These are phyloP conservation scores for Theobroma grandiflorum DNA, from an alignment of 441 rosid genomes.

Conservation along the genomic window DNA sequence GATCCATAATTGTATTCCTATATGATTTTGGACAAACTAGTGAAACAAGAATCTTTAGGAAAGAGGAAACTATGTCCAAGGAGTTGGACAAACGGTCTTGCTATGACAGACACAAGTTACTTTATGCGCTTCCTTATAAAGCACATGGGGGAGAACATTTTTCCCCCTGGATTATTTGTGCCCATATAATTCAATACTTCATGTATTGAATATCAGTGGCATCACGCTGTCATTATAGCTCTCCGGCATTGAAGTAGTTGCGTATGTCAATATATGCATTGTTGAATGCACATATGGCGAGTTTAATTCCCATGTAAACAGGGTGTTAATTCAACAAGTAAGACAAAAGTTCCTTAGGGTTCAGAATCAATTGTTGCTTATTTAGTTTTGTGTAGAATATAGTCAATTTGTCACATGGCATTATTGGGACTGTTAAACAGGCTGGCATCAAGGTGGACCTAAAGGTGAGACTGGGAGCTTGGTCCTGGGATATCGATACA, in stretches of 20 bases:
- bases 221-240: neutral
- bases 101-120: too few relatives aligned
- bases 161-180: too few relatives aligned
- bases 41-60: neutral
- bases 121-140: too few relatives aligned
- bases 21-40: neutral
- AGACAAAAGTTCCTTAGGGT: too few relatives aligned
- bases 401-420: neutral
- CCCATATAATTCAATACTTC: too few relatives aligned
- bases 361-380: neutral
- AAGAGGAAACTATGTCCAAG: neutral
- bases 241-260: neutral
- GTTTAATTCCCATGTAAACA: neutral
- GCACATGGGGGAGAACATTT: too few relatives aligned
- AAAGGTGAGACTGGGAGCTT: conserved; percentile 48
- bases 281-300: neutral
- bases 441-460: conserved; percentile 39
- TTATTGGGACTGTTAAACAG: conserved; percentile 26
- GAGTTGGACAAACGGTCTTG: neutral
- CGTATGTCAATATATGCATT: too few relatives aligned
- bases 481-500: conserved; percentile 55
- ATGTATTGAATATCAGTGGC: neutral
- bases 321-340: neutral
- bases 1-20: neutral
- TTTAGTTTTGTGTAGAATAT: neutral